Percentiles rank a stretch among this genome's conserved stretches.
Evolutionary conservation across 2,329 filamentous ascomycete genomes (phyloP).

Genomic region (Coniochaeta prunicola): DNA sequence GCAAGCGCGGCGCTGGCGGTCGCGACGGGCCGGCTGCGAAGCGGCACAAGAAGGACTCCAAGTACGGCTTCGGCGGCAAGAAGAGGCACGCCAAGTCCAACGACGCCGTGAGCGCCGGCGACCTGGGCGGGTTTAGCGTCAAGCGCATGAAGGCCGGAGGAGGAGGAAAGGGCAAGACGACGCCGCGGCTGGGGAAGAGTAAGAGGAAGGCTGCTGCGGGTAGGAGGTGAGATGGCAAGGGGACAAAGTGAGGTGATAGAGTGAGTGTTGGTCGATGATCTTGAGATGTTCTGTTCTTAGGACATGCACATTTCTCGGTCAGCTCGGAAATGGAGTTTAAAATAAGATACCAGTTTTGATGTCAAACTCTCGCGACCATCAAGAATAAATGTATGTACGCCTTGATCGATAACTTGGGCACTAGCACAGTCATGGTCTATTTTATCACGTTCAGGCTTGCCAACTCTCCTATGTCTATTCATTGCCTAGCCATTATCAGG

Average conservation of each 20-base stretch:
- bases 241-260: not conserved
- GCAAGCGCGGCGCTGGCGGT: constrained; percentile 30
- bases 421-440: not conserved
- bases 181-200: constrained; percentile 40
- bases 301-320: not conserved
- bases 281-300: not conserved
- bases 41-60: constrained; percentile 88
- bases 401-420: not conserved
- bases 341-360: not conserved
- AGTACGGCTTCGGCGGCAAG: constrained; percentile 94
- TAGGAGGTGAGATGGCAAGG: constrained; percentile 21
- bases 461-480: not conserved
- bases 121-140: constrained; percentile 71
- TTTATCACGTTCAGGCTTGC: not conserved
- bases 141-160: constrained; percentile 72
- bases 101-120: constrained; percentile 74
- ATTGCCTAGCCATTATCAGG: not conserved
- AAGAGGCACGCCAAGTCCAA: constrained; percentile 88
- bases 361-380: not conserved
- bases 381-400: not conserved
- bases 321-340: not conserved
- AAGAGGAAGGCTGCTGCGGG: constrained; percentile 38
- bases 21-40: constrained; percentile 45
- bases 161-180: constrained; percentile 23
- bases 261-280: not conserved